A percentile compares a stretch with the other conserved stretches of the same genome.
Conservation (phyloP, 306 rosid genomes). For the Quercus mongolica region DNA sequence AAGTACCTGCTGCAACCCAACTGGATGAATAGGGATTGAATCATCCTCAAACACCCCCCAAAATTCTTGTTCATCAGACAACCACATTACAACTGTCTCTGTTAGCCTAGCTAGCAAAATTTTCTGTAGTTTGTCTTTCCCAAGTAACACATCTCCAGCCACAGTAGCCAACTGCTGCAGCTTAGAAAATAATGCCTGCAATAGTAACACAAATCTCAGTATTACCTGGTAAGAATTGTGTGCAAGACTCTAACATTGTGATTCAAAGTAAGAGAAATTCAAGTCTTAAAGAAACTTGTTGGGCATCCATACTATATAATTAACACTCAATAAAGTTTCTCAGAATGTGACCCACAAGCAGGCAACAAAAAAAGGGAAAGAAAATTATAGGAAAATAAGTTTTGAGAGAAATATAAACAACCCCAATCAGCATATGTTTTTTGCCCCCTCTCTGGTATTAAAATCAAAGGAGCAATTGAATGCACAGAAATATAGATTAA, state of each 20-base stretch:
- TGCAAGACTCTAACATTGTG: not conserved
- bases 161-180: slow-evolving; percentile 89
- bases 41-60: slow-evolving; percentile 83
- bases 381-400: not conserved
- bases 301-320: not conserved
- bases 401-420: not conserved
- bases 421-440: not conserved
- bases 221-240: not conserved
- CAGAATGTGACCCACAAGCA: not conserved
- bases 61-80: slow-evolving; percentile 94
- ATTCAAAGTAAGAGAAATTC: not conserved
- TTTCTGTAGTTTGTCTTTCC: slow-evolving; percentile 89
- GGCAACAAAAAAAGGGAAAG: not conserved
- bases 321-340: not conserved
- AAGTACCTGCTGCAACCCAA: slow-evolving; percentile 88
- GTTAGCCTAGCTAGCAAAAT: slow-evolving; percentile 94
- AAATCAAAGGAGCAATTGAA: not conserved
- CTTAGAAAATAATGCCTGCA: slow-evolving; percentile 89
- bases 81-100: slow-evolving; percentile 96
- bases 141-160: slow-evolving; percentile 92
- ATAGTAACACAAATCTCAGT: slow-evolving; percentile 20
- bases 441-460: not conserved
- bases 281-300: not conserved
- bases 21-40: slow-evolving; percentile 63
- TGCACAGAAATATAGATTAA: not conserved